Percentiles rank a stretch among this genome's conserved stretches.
Evolutionary conservation across 306 rosid species (phyloP).

Genomic region (Prunus padus): DNA sequence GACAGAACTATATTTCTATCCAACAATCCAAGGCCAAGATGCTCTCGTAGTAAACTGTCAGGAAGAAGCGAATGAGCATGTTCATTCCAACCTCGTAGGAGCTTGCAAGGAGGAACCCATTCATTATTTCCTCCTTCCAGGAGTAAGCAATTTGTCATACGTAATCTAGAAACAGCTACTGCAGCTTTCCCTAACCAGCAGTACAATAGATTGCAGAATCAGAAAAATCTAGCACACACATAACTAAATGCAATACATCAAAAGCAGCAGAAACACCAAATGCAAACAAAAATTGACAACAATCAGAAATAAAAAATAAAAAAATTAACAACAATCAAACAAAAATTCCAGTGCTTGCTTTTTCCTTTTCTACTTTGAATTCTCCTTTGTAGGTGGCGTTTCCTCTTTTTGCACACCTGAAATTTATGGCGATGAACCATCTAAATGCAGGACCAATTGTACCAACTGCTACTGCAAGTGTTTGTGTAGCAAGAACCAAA

Average conservation of each 20-base stretch:
- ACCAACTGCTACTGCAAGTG: conserved; percentile 61
- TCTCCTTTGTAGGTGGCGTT: conserved; percentile 19
- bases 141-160: no score
- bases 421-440: conserved; percentile 67
- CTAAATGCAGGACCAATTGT: conserved; percentile 76
- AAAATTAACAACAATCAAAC: no score
- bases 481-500: conserved; percentile 61
- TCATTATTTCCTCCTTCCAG: no score
- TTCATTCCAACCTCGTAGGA: conserved; percentile 88
- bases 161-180: no score
- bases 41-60: conserved; percentile 53
- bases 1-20: conserved; percentile 53
- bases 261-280: no score
- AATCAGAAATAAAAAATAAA: no score
- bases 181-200: no score
- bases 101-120: conserved; percentile 88
- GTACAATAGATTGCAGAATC: no score
- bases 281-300: no score
- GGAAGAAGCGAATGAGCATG: conserved; percentile 69
- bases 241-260: no score
- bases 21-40: conserved; percentile 85
- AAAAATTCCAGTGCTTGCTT: no score
- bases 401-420: conserved; percentile 49
- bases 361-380: conserved; percentile 52
- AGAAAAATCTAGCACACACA: no score